Evolutionary conservation across 1,284 basidiomycete species (phyloP).

Genomic region (Marasmius sp.): DNA sequence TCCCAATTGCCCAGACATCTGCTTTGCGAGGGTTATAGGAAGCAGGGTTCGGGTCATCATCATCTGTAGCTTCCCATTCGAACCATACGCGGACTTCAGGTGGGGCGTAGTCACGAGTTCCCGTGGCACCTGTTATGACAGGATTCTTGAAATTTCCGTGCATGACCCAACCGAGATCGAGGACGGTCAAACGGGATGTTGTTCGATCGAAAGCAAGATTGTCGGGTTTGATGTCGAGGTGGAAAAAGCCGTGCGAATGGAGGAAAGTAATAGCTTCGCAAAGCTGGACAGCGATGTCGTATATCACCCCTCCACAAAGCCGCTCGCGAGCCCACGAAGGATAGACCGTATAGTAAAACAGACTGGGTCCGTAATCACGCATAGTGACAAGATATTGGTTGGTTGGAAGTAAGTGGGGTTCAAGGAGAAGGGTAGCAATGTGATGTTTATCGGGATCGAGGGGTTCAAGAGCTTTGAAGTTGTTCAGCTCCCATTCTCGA

Average conservation of each 20-base stretch:
- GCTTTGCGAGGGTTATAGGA: background rate
- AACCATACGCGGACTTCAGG: background rate
- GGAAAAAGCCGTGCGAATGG: background rate
- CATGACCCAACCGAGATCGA: background rate
- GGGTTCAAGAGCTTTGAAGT: background rate
- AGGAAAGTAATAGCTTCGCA: background rate
- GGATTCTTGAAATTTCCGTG: background rate
- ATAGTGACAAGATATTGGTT: background rate
- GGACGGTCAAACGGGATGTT: background rate
- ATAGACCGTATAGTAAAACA: background rate
- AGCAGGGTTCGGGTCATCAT: background rate
- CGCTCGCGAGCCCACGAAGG: background rate
- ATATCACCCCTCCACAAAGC: background rate
- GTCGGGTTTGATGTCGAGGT: background rate
- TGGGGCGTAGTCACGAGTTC: background rate
- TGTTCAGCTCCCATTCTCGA: background rate
- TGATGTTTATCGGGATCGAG: background rate
- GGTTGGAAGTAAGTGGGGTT: background rate
- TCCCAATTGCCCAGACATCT: background rate
- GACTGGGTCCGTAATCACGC: no score
- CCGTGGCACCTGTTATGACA: background rate
- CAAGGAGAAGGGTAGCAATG: background rate
- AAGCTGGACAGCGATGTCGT: background rate
- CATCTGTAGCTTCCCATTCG: background rate
- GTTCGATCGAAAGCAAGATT: background rate